A percentile compares a stretch with the other conserved stretches of the same genome.
Conservation (phyloP, 306 rosid genomes). For the Cicer judaicum region DNA sequence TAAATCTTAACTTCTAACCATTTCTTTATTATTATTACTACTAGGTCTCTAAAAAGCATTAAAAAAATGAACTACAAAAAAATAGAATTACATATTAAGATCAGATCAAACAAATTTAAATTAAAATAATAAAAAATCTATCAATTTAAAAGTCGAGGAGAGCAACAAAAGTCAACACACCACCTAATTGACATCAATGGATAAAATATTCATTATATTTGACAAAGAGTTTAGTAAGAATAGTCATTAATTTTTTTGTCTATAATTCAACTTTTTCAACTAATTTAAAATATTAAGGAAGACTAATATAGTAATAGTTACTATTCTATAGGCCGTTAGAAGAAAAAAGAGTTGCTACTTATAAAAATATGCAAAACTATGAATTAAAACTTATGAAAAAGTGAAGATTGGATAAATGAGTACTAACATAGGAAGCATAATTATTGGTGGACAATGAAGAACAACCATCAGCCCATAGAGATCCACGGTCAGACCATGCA, state of each 20-base stretch:
- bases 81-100: neutral
- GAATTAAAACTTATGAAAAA: constrained; percentile 5
- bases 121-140: neutral
- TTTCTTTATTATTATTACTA: too few species aligned
- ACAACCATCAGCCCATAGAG: constrained; percentile 67
- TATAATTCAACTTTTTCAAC: neutral
- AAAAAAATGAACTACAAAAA: neutral
- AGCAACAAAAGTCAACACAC: neutral
- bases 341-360: neutral
- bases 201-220: neutral
- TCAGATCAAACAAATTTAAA: neutral
- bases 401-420: constrained; percentile 12
- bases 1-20: neutral
- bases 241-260: neutral
- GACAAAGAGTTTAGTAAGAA: neutral
- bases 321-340: neutral
- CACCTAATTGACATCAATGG: neutral
- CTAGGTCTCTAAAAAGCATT: neutral
- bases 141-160: neutral
- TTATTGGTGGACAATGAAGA: constrained; percentile 51
- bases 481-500: constrained; percentile 84
- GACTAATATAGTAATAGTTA: neutral
- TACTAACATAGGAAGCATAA: constrained; percentile 66
- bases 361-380: neutral
- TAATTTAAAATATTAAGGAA: neutral